Evolutionary conservation across 257 asterid genomes (phyloP).

Genomic region (Nicotiana sylvestris): DNA sequence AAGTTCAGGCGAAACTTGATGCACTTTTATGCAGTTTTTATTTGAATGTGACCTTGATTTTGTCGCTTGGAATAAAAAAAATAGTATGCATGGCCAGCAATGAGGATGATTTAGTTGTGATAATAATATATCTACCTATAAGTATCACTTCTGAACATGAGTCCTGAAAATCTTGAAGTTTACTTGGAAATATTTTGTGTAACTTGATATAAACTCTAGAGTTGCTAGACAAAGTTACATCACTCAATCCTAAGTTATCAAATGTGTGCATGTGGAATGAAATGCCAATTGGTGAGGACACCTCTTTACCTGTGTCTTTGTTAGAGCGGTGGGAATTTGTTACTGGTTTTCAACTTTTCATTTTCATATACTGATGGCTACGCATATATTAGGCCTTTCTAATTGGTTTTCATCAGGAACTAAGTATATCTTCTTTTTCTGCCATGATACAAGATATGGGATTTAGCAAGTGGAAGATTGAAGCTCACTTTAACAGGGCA

Average conservation of each 20-base stretch:
- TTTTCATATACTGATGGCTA: background rate
- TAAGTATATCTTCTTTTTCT: background rate
- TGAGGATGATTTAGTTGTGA: constrained; percentile 6
- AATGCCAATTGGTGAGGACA: background rate
- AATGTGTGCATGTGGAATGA: background rate
- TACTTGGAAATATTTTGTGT: background rate
- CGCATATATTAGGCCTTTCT: background rate
- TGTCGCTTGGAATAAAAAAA: background rate
- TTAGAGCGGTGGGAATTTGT: background rate
- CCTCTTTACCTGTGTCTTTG: background rate
- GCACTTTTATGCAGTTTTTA: background rate
- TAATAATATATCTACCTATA: background rate
- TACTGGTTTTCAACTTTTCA: background rate
- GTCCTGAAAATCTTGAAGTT: background rate
- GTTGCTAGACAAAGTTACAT: background rate
- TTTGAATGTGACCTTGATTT: background rate
- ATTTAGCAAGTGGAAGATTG: constrained; percentile 61
- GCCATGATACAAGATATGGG: constrained; percentile 41
- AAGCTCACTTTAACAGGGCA: constrained; percentile 77
- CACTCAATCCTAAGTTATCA: background rate
- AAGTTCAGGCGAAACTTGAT: background rate
- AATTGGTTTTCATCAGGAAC: background rate
- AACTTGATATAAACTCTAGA: background rate
- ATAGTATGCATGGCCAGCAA: background rate
- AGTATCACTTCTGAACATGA: background rate